Base-by-base conservation (phyloP, 495 filamentous ascomycete species). In the Chaetomium fimeti region DNA sequence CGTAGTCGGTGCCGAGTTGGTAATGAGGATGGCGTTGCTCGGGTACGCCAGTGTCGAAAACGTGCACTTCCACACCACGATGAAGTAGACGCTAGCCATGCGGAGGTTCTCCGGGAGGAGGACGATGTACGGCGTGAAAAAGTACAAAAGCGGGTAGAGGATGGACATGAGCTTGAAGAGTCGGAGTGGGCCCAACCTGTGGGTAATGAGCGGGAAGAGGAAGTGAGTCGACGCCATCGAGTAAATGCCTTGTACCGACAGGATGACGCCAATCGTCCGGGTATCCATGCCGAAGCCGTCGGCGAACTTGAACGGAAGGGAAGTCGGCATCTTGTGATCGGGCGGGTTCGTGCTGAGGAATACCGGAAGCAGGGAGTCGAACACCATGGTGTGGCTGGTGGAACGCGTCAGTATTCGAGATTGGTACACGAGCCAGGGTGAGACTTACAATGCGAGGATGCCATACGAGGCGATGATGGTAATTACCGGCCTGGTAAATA, bases 381-480 rank as follows among this genome's bases (percentile, higher is more conserved):
- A 96, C 0, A 91, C 92, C 72, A 98, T 96, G 57, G 92, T 97
- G 76, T 82, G 78, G 75, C 82, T 85, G 57, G 7, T 85, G 57
- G 7, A 25, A 13, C 6, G 27, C 40, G 69, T 73, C 8, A 72
- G 60, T 20, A 22, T 13, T 27, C n/a, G 2, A 32, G 3, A 5
- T 6, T 22, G 18, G 1, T 2, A 13, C 12, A 13, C 5, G 36
- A 20, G 42, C 8, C 8, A 1, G 12, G 28, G 25, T 36, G 27
- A 89, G 27, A 89, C 92, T 85, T 84, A 97, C 91, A 96, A 97
- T 65, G 94, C 94, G 32, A 98, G 82, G 69, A 98, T 91, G 43
- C 94, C 95, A 70, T 94, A 96, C 58, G 87, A 90, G 55, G 93
- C 75, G 66, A 98, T 96, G 66, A 90, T 90, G 49, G 91, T 78